Conservation (phyloP, 2,329 filamentous ascomycete species). For the Fusarium sp. region DNA sequence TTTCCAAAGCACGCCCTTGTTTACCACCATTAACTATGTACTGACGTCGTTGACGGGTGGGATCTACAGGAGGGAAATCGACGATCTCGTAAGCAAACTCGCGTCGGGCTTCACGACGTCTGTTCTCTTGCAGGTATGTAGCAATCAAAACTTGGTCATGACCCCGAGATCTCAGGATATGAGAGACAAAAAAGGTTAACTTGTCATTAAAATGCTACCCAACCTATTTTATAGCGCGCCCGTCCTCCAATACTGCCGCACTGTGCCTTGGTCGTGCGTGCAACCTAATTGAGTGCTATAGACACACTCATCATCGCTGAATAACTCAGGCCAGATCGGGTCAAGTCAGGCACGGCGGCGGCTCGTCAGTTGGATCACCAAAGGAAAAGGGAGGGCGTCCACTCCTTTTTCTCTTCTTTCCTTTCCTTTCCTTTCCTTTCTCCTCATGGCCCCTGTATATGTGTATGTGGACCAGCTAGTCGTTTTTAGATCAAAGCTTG, state of each 20-base stretch:
- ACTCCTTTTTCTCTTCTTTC: not conserved
- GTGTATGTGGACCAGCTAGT: constrained; percentile 23
- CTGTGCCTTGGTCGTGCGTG: constrained; percentile 19
- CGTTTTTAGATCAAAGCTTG: constrained; percentile 40
- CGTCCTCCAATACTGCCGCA: constrained; percentile 8
- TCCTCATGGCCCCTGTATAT: constrained; percentile 7
- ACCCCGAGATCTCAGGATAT: constrained; percentile 9
- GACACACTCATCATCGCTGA: constrained; percentile 16
- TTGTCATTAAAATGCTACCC: constrained; percentile 5
- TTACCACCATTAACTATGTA: not conserved
- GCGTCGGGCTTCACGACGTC: constrained; percentile 25
- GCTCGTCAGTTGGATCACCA: constrained; percentile 33
- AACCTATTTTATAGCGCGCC: constrained; percentile 1
- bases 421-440: constrained; percentile 3
- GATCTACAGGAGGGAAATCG: constrained; percentile 31
- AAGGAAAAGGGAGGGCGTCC: constrained; percentile 8
- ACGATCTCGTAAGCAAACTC: constrained; percentile 15
- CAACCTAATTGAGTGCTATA: constrained; percentile 16
- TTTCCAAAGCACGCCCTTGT: constrained; percentile 23
- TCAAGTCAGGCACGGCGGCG: constrained; percentile 34
- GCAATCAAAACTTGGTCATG: constrained; percentile 26
- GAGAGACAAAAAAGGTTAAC: constrained; percentile 3
- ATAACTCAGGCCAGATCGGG: constrained; percentile 36
- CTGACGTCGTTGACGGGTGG: constrained; percentile 27
- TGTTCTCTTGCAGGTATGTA: constrained; percentile 5